Conservation (phyloP, 2,329 filamentous ascomycete species). For the Nemania sp. region DNA sequence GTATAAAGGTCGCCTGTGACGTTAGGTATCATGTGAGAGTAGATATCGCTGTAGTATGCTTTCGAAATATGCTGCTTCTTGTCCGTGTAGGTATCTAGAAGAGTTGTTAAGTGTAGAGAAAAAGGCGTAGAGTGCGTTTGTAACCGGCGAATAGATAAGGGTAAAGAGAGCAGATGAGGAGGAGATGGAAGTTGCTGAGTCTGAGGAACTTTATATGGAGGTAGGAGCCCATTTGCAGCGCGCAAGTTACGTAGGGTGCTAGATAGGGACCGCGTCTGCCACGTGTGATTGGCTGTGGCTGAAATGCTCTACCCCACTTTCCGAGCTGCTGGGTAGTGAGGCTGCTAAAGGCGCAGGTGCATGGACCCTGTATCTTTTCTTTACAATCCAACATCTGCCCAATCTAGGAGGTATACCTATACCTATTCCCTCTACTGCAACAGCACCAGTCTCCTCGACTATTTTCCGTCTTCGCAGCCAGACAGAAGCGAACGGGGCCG, state of each 20-base stretch:
- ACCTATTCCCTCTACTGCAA: neutral
- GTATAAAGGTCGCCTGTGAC: neutral
- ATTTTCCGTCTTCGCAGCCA: neutral
- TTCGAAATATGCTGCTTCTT: neutral
- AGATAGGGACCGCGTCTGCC: slow-evolving; percentile 23
- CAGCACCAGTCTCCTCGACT: neutral
- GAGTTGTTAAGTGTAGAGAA: too few relatives aligned
- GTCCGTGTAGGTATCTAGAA: neutral
- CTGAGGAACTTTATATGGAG: neutral
- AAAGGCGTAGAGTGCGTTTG: neutral
- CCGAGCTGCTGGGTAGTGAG: slow-evolving; percentile 36
- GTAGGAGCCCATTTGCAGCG: slow-evolving; percentile 9
- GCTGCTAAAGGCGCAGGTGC: slow-evolving; percentile 26
- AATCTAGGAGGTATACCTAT: too few relatives aligned
- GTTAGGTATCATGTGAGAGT: neutral
- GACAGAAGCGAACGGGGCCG: neutral
- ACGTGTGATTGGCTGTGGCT: slow-evolving; percentile 27
- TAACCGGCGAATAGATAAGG: neutral
- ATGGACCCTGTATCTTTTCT: slow-evolving; percentile 21
- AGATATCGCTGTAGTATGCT: neutral
- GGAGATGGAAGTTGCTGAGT: neutral
- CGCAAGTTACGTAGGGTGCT: slow-evolving; percentile 21
- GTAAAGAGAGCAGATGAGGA: neutral
- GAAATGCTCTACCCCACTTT: slow-evolving; percentile 25
- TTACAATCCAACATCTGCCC: slow-evolving; percentile 5